Conservation (phyloP, 2,329 filamentous ascomycete species). For the Bipolaris zeicola region DNA sequence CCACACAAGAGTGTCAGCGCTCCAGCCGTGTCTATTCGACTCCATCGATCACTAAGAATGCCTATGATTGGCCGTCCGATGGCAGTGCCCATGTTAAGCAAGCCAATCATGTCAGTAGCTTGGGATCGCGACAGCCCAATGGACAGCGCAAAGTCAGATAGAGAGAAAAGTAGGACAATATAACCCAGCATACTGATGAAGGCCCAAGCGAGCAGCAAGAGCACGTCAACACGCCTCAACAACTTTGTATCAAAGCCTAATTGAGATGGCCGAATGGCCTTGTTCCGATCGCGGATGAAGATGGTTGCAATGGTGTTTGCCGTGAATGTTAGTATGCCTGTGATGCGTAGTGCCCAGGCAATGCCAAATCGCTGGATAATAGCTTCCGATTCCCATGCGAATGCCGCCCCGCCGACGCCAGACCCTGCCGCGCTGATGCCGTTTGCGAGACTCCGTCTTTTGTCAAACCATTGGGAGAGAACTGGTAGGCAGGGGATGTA, state of each 20-base stretch:
- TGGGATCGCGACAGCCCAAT: slow-evolving; percentile 50
- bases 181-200: slow-evolving; percentile 57
- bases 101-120: slow-evolving; percentile 50
- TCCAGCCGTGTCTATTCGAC: slow-evolving; percentile 52
- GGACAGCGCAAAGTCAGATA: slow-evolving; percentile 55
- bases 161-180: slow-evolving; percentile 53
- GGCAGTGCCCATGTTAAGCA: slow-evolving; percentile 57
- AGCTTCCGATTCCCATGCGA: slow-evolving; percentile 39
- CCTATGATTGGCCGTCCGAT: slow-evolving; percentile 56
- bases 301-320: slow-evolving; percentile 38
- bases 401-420: slow-evolving; percentile 49
- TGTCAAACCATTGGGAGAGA: slow-evolving; percentile 52
- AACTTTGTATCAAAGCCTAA: slow-evolving; percentile 46
- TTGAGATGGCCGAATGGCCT: slow-evolving; percentile 42
- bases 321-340: slow-evolving; percentile 37
- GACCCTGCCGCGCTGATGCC: slow-evolving; percentile 50
- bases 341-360: slow-evolving; percentile 52
- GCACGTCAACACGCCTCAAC: slow-evolving; percentile 43
- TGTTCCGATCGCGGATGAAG: slow-evolving; percentile 43
- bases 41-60: slow-evolving; percentile 52
- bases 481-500: slow-evolving; percentile 49
- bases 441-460: slow-evolving; percentile 48
- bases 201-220: slow-evolving; percentile 50
- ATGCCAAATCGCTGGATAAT: slow-evolving; percentile 47
- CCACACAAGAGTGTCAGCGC: slow-evolving; percentile 48